Evolutionary conservation across 2,329 filamentous ascomycete species (phyloP).

Genomic region (Stemphylium beticola): DNA sequence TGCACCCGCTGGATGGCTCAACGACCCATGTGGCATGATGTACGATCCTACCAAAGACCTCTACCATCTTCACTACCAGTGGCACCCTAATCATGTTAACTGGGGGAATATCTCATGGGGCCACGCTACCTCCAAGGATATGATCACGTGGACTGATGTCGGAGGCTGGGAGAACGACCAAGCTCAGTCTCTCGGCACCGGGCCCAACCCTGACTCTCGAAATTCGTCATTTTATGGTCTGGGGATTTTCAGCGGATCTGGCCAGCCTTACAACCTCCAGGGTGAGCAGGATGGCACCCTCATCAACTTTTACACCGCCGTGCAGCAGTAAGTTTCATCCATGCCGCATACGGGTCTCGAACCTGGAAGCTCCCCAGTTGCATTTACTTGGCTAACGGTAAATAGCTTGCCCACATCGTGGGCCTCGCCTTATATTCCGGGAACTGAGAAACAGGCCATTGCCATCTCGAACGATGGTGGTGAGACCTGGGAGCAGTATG

Average conservation of each 20-base stretch:
- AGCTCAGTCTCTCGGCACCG: conserved; percentile 49
- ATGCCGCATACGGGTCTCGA: too few relatives aligned
- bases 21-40: conserved; percentile 51
- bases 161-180: conserved; percentile 55
- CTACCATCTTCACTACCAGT: conserved; percentile 64
- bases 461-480: conserved; percentile 56
- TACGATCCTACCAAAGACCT: conserved; percentile 56
- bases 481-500: conserved; percentile 55
- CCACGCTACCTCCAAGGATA: conserved; percentile 59
- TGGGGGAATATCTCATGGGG: conserved; percentile 55
- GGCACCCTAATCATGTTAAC: conserved; percentile 55
- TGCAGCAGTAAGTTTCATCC: conserved; percentile 34
- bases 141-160: conserved; percentile 55
- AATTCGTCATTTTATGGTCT: conserved; percentile 56
- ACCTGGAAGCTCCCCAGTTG: too few relatives aligned
- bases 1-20: conserved; percentile 58
- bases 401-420: conserved; percentile 52
- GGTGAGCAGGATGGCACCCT: conserved; percentile 56
- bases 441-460: conserved; percentile 56
- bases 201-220: conserved; percentile 36
- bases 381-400: too few relatives aligned
- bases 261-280: conserved; percentile 56
- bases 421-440: conserved; percentile 51
- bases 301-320: conserved; percentile 56
- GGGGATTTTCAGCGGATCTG: conserved; percentile 61